Conservation (phyloP, 768 basidiomycete species). For the Jaapia argillacea region DNA sequence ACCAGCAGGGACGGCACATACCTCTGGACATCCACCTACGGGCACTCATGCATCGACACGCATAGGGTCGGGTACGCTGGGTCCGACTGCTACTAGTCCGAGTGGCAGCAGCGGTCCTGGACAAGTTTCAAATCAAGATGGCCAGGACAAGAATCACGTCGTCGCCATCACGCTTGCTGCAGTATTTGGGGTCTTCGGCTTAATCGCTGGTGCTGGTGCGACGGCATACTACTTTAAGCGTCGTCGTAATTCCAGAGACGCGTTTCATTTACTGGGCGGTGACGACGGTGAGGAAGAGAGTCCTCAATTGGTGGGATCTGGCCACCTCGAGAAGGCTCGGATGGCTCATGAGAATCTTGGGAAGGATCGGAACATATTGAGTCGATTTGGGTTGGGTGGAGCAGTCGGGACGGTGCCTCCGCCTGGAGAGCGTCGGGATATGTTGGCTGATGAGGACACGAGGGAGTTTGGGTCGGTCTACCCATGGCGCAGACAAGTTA, state of each 20-base stretch:
- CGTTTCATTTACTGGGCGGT: constrained; percentile 20
- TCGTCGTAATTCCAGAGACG: constrained; percentile 17
- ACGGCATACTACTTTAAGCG: constrained; percentile 35
- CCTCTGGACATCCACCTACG: constrained; percentile 1
- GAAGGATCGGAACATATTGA: background rate
- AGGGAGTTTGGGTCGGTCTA: constrained; percentile 28
- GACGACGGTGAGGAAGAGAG: constrained; percentile 25
- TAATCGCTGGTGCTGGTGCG: constrained; percentile 33
- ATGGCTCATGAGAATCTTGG: background rate
- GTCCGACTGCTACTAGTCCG: background rate
- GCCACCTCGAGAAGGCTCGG: constrained; percentile 5
- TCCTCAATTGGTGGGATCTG: constrained; percentile 12
- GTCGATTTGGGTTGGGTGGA: background rate
- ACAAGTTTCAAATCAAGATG: background rate
- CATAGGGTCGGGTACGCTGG: background rate
- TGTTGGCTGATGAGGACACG: constrained; percentile 71
- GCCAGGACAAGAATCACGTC: constrained; percentile 12
- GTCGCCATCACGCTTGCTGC: constrained; percentile 53
- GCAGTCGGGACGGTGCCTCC: constrained; percentile 1
- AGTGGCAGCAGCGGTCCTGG: background rate
- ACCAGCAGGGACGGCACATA: constrained; percentile 2
- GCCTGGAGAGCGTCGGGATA: constrained; percentile 43
- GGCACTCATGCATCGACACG: constrained; percentile 8
- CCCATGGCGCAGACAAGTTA: background rate
- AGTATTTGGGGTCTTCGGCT: constrained; percentile 47